A percentile compares a stretch with the other conserved stretches of the same genome.
Conservation (phyloP, 352 stramenopile species). For the Nothophytophthora sp. region DNA sequence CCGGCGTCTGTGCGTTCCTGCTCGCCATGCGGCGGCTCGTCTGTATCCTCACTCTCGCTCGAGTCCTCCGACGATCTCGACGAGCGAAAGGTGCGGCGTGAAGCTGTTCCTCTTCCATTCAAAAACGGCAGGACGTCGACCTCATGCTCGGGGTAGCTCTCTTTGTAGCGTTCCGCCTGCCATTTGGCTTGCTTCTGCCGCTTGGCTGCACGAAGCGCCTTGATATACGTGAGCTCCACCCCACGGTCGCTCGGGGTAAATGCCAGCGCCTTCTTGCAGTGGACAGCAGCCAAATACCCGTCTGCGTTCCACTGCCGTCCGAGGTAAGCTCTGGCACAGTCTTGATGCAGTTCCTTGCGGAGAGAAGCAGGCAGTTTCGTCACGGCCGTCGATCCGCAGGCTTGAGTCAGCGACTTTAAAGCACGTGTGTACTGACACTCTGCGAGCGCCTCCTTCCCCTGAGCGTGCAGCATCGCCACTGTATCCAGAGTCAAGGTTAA, state of each 20-base stretch:
- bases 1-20: slow-evolving; percentile 10
- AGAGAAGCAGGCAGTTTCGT: slow-evolving; percentile 33
- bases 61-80: slow-evolving; percentile 27
- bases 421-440: slow-evolving; percentile 34
- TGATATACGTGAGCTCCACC: slow-evolving; percentile 63
- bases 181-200: slow-evolving; percentile 41
- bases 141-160: slow-evolving; percentile 44
- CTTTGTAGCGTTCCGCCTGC: slow-evolving; percentile 42
- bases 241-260: slow-evolving; percentile 45
- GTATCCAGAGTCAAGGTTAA: slow-evolving; percentile 22
- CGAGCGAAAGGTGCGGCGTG: slow-evolving; percentile 6
- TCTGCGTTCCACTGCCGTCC: slow-evolving; percentile 67
- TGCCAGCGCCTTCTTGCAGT: slow-evolving; percentile 69
- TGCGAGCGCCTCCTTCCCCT: slow-evolving; percentile 17
- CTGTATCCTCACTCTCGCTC: slow-evolving; percentile 28
- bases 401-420: slow-evolving; percentile 38
- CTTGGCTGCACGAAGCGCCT: slow-evolving; percentile 43
- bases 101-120: slow-evolving; percentile 5
- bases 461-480: slow-evolving; percentile 23
- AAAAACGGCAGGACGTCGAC: slow-evolving; percentile 46
- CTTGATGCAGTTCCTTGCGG: slow-evolving; percentile 59
- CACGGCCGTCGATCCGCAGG: slow-evolving; percentile 27
- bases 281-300: slow-evolving; percentile 55
- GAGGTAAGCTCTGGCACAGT: slow-evolving; percentile 67
- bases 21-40: slow-evolving; percentile 11